Percentiles rank a stretch among this genome's conserved stretches.
These are phyloP conservation scores for Chalaropsis ovoidea DNA, from an alignment of 2,329 filamentous ascomycete species.

Conservation along the genomic window DNA sequence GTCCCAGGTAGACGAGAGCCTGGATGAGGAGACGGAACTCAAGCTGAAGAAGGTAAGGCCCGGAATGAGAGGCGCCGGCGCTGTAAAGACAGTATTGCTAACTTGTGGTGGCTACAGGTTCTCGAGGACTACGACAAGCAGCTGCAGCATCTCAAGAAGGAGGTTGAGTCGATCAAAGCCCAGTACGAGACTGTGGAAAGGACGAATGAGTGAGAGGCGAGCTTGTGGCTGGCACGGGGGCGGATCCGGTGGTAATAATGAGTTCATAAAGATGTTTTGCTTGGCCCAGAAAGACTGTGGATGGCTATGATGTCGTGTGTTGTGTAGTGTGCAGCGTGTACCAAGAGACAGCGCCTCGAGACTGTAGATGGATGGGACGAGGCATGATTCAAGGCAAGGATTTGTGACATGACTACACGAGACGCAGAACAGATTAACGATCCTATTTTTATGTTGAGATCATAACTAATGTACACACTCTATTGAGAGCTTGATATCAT, in stretches of 20 bases:
- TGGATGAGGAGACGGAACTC: conserved; percentile 60
- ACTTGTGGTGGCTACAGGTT: conserved; percentile 43
- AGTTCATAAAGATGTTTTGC: not conserved
- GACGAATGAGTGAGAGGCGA: conserved; percentile 29
- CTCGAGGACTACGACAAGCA: conserved; percentile 75
- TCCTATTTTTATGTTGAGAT: conserved; percentile 8
- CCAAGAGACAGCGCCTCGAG: not conserved
- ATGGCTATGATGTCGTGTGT: conserved; percentile 7
- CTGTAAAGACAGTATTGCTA: not conserved
- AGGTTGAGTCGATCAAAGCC: conserved; percentile 53
- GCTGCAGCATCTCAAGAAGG: conserved; percentile 63
- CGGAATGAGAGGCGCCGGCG: not conserved
- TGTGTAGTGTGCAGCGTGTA: not conserved
- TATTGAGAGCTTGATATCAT: conserved; percentile 16
- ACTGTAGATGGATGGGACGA: not conserved
- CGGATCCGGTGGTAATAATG: not conserved
- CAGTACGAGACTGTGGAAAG: conserved; percentile 49
- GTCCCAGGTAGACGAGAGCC: conserved; percentile 43
- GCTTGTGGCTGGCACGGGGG: not conserved
- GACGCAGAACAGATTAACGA: not conserved
- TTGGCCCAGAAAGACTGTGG: not conserved
- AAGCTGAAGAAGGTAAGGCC: conserved; percentile 61
- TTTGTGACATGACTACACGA: not conserved
- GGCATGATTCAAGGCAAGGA: not conserved
- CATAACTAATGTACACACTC: conserved; percentile 22